Evolutionary conservation across 768 basidiomycete genomes (phyloP).

Genomic region (Clavaria fumosa): DNA sequence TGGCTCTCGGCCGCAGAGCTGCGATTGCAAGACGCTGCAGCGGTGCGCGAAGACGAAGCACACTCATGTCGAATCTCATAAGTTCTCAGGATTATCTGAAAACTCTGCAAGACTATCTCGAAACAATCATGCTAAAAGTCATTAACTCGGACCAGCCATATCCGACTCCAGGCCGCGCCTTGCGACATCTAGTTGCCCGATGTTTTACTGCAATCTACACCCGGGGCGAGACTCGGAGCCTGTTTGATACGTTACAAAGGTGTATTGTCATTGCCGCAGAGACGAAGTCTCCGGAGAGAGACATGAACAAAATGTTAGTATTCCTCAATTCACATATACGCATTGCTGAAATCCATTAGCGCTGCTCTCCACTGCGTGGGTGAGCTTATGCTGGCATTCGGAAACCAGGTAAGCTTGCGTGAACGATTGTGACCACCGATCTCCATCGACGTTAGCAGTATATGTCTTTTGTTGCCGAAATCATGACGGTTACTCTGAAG

Average conservation of each 20-base stretch:
- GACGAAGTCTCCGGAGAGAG: slow-evolving; percentile 47
- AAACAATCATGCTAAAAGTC: slow-evolving; percentile 50
- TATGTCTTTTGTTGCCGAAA: slow-evolving; percentile 92
- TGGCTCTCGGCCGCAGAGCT: slow-evolving; percentile 63
- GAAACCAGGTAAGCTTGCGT: slow-evolving; percentile 50
- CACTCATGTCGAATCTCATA: background rate
- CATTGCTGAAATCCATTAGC: slow-evolving; percentile 22
- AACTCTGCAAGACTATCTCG: slow-evolving; percentile 41
- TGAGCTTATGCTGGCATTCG: slow-evolving; percentile 74
- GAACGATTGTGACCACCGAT: background rate
- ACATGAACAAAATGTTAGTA: slow-evolving; percentile 50
- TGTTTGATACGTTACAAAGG: slow-evolving; percentile 77
- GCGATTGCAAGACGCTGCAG: slow-evolving; percentile 29
- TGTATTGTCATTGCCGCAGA: slow-evolving; percentile 67
- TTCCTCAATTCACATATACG: background rate
- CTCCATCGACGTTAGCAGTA: slow-evolving; percentile 32
- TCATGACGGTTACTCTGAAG: slow-evolving; percentile 48
- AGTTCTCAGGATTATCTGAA: slow-evolving; percentile 48
- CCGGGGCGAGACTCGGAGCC: slow-evolving; percentile 64
- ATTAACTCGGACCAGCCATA: slow-evolving; percentile 47
- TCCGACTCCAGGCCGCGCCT: slow-evolving; percentile 77
- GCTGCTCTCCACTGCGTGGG: slow-evolving; percentile 80
- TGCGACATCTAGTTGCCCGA: slow-evolving; percentile 64
- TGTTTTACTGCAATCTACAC: slow-evolving; percentile 63
- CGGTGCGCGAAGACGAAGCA: slow-evolving; percentile 28